Base-by-base conservation (phyloP, 208 protist species). In the Acanthamoeba castellanii region DNA sequence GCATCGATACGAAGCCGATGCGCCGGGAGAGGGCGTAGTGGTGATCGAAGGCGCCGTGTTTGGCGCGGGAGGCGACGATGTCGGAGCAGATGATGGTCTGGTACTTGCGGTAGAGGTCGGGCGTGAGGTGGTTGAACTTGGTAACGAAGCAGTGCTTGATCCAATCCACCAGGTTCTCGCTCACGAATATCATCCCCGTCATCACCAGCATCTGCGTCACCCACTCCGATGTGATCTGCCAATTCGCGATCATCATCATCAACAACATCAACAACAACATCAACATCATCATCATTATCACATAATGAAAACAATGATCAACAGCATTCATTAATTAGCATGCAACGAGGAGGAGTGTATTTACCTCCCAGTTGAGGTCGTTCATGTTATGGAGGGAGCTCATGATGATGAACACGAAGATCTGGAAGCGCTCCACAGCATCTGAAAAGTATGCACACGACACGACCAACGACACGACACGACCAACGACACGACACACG, bases 121-220 rank as follows among this genome's bases (percentile, higher is more conserved):
- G 96, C 25, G 95, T 88, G 20, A 99, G 97, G 47, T 96, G 91
- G 92, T 99, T 99, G 92, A 99, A 99, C 94, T 98, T 98, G 0
- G 97, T 97, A 34, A 99, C 96, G 85, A 99, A 99, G 14, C 97
- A 91, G 81, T 98, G 98, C 95, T 99, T 99, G 22, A 98, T 97
- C 61, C 97, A 98, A 96, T 99, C 98, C 27, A 99, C 96, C 14
- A 98, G 50, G 2, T 98, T 47, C 89, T 99, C 98, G 25, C 96
- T 84, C 20, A 84, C 64, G 85, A 95, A 95, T 47, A 98, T 87
- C 16, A 97, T 95, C 3, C 97, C 76, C 16, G 96, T 30, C 20
- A 72, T 57, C 25, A 32, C 34, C n/a, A 30, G 1, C n/a, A 95
- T 55, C 13, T 96, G 22, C 22, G 34, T 22, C 16, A 78, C 64